Evolutionary conservation across 2,329 filamentous ascomycete genomes (phyloP).

Genomic region (Botryotinia convoluta): DNA sequence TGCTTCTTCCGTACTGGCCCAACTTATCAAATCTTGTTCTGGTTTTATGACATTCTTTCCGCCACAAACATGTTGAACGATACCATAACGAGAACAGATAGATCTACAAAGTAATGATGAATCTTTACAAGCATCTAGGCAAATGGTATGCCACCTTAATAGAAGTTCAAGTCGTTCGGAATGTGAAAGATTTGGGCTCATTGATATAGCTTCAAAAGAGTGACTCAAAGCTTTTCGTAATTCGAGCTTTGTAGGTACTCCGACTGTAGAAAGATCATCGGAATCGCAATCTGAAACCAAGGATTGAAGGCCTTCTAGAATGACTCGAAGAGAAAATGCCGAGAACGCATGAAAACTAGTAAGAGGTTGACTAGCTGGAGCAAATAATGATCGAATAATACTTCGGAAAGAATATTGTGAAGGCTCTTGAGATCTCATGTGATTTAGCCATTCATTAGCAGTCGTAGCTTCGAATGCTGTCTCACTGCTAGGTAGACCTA

Average conservation of each 20-base stretch:
- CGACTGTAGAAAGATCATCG: slow-evolving; percentile 41
- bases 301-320: slow-evolving; percentile 46
- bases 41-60: slow-evolving; percentile 33
- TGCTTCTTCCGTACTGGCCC: slow-evolving; percentile 42
- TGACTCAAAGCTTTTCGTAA: slow-evolving; percentile 42
- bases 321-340: slow-evolving; percentile 43
- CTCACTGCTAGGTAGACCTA: slow-evolving; percentile 43
- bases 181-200: slow-evolving; percentile 36
- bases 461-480: slow-evolving; percentile 42
- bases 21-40: slow-evolving; percentile 41
- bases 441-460: slow-evolving; percentile 43
- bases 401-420: slow-evolving; percentile 42
- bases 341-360: slow-evolving; percentile 39
- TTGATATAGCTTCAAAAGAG: slow-evolving; percentile 42
- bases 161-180: slow-evolving; percentile 43
- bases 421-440: slow-evolving; percentile 38
- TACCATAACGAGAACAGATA: slow-evolving; percentile 42
- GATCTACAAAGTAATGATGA: slow-evolving; percentile 42
- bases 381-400: slow-evolving; percentile 44
- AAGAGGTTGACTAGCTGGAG: slow-evolving; percentile 34
- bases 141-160: slow-evolving; percentile 46
- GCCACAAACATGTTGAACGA: slow-evolving; percentile 43
- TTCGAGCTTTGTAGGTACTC: slow-evolving; percentile 42
- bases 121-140: slow-evolving; percentile 44
- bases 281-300: slow-evolving; percentile 43